Evolutionary conservation across 208 protist species (phyloP).

Genomic region (Crithidia thermophila): DNA sequence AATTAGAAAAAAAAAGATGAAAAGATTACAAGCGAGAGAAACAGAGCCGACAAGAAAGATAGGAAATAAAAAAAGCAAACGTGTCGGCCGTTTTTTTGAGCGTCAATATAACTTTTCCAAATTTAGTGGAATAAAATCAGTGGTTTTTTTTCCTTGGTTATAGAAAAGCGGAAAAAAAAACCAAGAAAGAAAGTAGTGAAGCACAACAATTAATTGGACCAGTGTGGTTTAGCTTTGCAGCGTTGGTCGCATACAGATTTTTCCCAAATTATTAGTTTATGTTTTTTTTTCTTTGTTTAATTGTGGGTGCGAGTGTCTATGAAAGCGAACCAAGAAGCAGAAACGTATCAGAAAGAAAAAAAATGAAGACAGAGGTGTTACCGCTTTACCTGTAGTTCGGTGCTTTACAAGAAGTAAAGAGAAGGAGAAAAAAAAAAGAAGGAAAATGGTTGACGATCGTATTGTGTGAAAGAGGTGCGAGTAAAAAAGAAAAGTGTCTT

Average conservation of each 20-base stretch:
- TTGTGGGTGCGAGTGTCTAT: not conserved
- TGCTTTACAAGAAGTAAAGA: conserved; percentile 5
- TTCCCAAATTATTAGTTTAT: not conserved
- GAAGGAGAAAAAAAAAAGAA: not conserved
- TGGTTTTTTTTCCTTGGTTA: too few species aligned
- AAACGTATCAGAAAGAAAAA: not conserved
- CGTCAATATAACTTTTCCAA: not conserved
- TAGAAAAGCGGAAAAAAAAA: not conserved
- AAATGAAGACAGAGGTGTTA: too few species aligned
- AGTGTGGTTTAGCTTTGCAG: too few species aligned
- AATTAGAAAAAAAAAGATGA: not conserved
- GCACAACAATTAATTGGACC: too few species aligned
- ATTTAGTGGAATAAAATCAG: not conserved
- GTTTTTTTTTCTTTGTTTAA: conserved; percentile 18
- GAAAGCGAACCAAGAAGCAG: not conserved
- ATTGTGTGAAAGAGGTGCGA: too few species aligned
- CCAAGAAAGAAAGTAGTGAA: too few species aligned
- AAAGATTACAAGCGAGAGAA: not conserved
- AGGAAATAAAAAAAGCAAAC: conserved; percentile 6
- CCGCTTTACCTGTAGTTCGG: not conserved
- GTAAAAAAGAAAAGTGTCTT: too few species aligned
- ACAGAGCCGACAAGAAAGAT: not conserved
- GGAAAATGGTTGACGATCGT: too few species aligned
- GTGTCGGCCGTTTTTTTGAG: too few species aligned
- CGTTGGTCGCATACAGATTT: too few species aligned